Base-by-base conservation (phyloP, 2,329 filamentous ascomycete genomes). In the Albifimbria verrucaria region DNA sequence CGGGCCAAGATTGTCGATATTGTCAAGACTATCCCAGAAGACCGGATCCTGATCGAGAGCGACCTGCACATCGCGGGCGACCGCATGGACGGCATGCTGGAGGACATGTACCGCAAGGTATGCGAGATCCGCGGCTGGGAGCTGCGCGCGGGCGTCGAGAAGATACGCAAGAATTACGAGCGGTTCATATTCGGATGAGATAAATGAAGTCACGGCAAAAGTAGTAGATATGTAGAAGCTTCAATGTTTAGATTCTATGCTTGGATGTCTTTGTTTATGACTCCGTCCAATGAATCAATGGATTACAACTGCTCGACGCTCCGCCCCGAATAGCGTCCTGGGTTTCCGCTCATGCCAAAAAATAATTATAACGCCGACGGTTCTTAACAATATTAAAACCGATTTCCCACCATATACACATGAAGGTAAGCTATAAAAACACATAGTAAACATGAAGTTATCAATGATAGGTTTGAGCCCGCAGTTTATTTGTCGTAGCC, bases 41-140 rank as follows among this genome's bases (percentile, higher is more conserved):
- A 93, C 60, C 80, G 86, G 50, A 75, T 99, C 12, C 77, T 99
- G 20, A 79, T 96, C 2, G 94, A 99, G 71, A 97, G 92, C 66
- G 94, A 99, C 70, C 68, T 97, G 54, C 90, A 97, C 68, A 81
- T 75, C 20, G 94, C 93, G 0, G 94, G 94, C 0, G 77, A 85
- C 1, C 74, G 79, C 49, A 96, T 97, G 89, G 94, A 97, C 65
- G 71, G 74, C 2, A 74, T 83, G 54, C 72, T 99, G 12, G 89
- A 93, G 65, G 81, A 89, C 45, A 87, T 92, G 56, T 84, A 88
- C 52, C 77, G 86, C n/a, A 83, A 80, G 55, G 81, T 97, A 5
- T 97, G 93, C 65, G 70, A 80, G 48, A 76, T 92, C 45, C 94
- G 92, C 60, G 85, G 81, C 1, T 97, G 94, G 93, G 67, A 70